A percentile compares a stretch with the other conserved stretches of the same genome.
These are phyloP conservation scores for Colletotrichum graminicola DNA, from an alignment of 2,329 filamentous ascomycete genomes.

Conservation along the genomic window DNA sequence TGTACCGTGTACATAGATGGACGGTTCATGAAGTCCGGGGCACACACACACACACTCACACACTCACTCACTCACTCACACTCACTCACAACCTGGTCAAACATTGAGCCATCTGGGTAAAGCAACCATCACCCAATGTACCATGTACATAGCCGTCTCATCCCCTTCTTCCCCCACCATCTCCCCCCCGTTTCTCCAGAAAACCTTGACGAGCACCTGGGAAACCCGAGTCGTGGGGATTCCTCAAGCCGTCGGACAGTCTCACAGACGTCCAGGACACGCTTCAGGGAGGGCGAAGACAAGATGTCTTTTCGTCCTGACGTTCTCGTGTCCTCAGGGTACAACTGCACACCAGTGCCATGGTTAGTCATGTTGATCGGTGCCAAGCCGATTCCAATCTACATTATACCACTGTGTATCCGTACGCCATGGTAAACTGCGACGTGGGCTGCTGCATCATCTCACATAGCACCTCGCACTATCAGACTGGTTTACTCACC, in stretches of 20 bases:
- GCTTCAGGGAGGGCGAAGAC: neutral
- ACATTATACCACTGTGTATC: neutral
- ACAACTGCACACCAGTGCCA: neutral
- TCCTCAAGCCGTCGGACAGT: neutral
- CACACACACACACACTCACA: neutral
- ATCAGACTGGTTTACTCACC: too few species aligned
- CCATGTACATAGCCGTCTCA: neutral
- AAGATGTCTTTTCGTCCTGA: slow-evolving; percentile 4
- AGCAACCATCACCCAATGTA: neutral
- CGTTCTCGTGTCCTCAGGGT: neutral
- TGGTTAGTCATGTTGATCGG: slow-evolving; percentile 18
- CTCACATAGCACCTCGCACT: neutral
- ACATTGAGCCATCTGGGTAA: too few species aligned
- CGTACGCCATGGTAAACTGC: too few species aligned
- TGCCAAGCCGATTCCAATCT: neutral
- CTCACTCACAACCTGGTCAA: too few species aligned
- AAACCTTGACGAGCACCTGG: slow-evolving; percentile 31
- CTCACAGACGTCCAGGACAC: neutral
- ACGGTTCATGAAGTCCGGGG: neutral
- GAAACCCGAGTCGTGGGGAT: slow-evolving; percentile 30
- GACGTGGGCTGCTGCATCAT: neutral
- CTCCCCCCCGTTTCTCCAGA: slow-evolving; percentile 31
- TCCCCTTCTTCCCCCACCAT: neutral
- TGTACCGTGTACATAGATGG: neutral
- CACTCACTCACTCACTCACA: too few species aligned